phyloP scores from a whole-genome alignment of 176 grass and related monocot species.

The Ampelocalamus luodianensis region DNA sequence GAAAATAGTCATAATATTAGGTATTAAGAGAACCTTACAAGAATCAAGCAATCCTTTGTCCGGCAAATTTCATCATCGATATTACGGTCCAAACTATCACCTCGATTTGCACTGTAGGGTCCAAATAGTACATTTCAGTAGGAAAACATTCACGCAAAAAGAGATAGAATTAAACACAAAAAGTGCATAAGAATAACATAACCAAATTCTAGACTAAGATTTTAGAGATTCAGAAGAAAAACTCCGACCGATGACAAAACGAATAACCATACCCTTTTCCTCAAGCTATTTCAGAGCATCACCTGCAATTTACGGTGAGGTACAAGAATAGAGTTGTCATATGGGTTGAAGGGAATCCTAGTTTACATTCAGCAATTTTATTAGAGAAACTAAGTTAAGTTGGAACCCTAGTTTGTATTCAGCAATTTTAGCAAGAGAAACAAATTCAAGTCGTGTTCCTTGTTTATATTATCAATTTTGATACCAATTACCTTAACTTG shows the following conservation, averaged over 20 bases:
- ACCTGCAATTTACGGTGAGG: conserved; percentile 59
- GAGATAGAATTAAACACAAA: not conserved
- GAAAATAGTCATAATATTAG: conserved; percentile 3
- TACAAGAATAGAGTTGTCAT: conserved; percentile 35
- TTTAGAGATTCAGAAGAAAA: conserved; percentile 46
- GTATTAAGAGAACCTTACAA: conserved; percentile 67
- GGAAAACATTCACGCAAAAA: not conserved
- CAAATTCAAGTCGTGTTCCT: not conserved
- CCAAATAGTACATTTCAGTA: conserved; percentile 39
- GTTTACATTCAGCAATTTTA: not conserved
- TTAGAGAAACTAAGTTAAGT: not conserved
- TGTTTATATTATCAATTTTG: not conserved
- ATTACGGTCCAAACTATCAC: conserved; percentile 95
- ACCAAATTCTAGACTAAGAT: conserved; percentile 17
- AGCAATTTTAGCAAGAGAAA: not conserved
- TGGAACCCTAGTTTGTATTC: not conserved
- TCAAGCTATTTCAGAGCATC: conserved; percentile 92
- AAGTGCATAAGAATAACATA: not conserved
- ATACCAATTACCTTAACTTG: not conserved
- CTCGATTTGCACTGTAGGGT: conserved; percentile 83
- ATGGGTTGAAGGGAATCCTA: conserved; percentile 15
- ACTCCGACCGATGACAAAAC: conserved; percentile 98
- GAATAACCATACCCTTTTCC: conserved; percentile 86
- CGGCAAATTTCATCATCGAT: conserved; percentile 84
- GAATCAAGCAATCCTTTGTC: conserved; percentile 92